phyloP scores from a whole-genome alignment of 371 early-diverging fungal genomes.

The Mortierella sp. region DNA sequence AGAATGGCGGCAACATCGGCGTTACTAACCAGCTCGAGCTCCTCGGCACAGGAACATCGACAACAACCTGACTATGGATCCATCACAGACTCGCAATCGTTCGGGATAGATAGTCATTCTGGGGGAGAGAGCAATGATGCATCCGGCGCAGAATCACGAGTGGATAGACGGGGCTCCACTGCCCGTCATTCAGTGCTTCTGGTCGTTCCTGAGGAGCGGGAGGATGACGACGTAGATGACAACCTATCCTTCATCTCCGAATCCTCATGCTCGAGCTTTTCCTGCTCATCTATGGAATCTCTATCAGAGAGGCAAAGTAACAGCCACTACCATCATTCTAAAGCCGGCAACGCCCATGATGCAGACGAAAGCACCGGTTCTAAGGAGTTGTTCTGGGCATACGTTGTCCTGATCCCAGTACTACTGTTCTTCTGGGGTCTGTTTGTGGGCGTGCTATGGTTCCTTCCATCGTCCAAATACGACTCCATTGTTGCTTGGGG shows the following conservation, averaged over 20 bases:
- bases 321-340: neutral
- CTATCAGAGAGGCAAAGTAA: neutral
- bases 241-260: constrained; percentile 22
- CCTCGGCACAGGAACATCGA: neutral
- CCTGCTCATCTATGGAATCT: constrained; percentile 24
- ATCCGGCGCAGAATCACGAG: no score
- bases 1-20: constrained; percentile 2
- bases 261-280: constrained; percentile 41
- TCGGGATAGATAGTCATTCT: no score
- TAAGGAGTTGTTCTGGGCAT: constrained; percentile 36
- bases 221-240: constrained; percentile 6
- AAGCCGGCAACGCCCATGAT: neutral
- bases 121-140: no score
- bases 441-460: constrained; percentile 29
- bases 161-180: neutral
- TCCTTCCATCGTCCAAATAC: constrained; percentile 14
- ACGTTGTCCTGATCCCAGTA: constrained; percentile 28
- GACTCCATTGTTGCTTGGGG: constrained; percentile 37
- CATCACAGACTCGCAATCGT: neutral
- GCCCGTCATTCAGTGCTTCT: constrained; percentile 28
- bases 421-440: constrained; percentile 26
- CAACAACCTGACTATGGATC: constrained; percentile 25
- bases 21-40: neutral
- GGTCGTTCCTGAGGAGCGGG: constrained; percentile 11
- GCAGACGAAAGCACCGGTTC: constrained; percentile 11